phyloP scores from a whole-genome alignment of 768 basidiomycete genomes.

The Cystobasidiopsis lactophilus region DNA sequence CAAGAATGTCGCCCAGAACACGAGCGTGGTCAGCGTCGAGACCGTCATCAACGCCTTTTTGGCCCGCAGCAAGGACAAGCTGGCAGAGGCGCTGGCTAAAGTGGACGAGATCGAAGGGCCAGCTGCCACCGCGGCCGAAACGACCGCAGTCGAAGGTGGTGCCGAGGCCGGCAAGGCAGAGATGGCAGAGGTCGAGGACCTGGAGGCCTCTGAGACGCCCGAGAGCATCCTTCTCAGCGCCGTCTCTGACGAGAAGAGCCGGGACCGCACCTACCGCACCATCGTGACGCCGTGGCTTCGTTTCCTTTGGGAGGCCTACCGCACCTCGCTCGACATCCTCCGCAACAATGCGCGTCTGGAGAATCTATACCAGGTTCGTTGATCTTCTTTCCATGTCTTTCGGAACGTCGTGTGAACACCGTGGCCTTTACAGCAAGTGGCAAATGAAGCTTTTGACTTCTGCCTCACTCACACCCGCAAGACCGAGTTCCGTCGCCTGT shows the following conservation, averaged over 20 bases:
- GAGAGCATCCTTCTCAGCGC: slow-evolving; percentile 75
- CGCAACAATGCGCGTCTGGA: slow-evolving; percentile 89
- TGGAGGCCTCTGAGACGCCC: slow-evolving; percentile 87
- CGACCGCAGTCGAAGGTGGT: slow-evolving; percentile 1
- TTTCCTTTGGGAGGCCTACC: slow-evolving; percentile 96
- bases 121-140: slow-evolving; percentile 9
- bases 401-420: background rate
- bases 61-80: slow-evolving; percentile 26
- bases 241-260: slow-evolving; percentile 70
- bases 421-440: slow-evolving; percentile 52
- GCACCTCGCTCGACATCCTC: slow-evolving; percentile 80
- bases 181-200: slow-evolving; percentile 70
- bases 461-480: slow-evolving; percentile 81
- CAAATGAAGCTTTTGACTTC: slow-evolving; percentile 91
- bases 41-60: slow-evolving; percentile 71
- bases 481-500: slow-evolving; percentile 89
- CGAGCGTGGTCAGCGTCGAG: slow-evolving; percentile 75
- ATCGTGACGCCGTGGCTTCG: slow-evolving; percentile 94
- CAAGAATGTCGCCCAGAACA: slow-evolving; percentile 93
- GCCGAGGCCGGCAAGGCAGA: no score
- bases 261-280: slow-evolving; percentile 80
- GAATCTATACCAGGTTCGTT: slow-evolving; percentile 67
- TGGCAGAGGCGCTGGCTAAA: slow-evolving; percentile 24
- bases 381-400: background rate
- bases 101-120: slow-evolving; percentile 24